Conservation (phyloP, 768 basidiomycete species). For the Xerocomellus chrysenteron region DNA sequence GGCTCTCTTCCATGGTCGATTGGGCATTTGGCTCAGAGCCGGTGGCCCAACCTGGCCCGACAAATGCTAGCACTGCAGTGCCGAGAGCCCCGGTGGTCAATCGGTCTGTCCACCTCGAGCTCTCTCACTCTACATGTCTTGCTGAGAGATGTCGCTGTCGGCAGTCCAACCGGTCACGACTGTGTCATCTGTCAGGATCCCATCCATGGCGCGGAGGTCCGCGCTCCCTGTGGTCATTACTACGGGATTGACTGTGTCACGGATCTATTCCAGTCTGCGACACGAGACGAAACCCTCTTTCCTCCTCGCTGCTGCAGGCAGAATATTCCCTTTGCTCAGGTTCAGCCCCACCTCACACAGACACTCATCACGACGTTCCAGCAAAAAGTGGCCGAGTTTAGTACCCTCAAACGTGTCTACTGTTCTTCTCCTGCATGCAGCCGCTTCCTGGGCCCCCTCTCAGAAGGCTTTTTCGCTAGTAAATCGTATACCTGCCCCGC, state of each 20-base stretch:
- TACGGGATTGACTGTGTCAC: conserved; percentile 37
- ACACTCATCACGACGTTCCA: conserved; percentile 19
- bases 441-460: conserved; percentile 36
- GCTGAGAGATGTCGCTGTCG: not conserved
- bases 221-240: conserved; percentile 35
- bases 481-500: conserved; percentile 22
- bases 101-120: conserved; percentile 12
- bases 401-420: conserved; percentile 38
- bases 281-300: conserved; percentile 39
- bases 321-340: conserved; percentile 27
- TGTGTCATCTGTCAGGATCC: conserved; percentile 38
- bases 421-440: conserved; percentile 37
- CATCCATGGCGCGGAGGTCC: conserved; percentile 27
- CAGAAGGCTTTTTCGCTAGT: conserved; percentile 22
- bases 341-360: conserved; percentile 25
- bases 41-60: not conserved
- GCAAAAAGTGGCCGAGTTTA: conserved; percentile 31
- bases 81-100: not conserved
- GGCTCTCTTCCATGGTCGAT: conserved; percentile 18
- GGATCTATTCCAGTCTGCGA: conserved; percentile 35
- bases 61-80: not conserved
- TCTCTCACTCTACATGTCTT: not conserved
- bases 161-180: conserved; percentile 26
- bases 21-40: not conserved
- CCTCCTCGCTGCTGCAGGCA: conserved; percentile 41